Percentiles rank a stretch among this genome's conserved stretches.
phyloP scores from a whole-genome alignment of 176 grass and related monocot species.

The Triticum dicoccoides region DNA sequence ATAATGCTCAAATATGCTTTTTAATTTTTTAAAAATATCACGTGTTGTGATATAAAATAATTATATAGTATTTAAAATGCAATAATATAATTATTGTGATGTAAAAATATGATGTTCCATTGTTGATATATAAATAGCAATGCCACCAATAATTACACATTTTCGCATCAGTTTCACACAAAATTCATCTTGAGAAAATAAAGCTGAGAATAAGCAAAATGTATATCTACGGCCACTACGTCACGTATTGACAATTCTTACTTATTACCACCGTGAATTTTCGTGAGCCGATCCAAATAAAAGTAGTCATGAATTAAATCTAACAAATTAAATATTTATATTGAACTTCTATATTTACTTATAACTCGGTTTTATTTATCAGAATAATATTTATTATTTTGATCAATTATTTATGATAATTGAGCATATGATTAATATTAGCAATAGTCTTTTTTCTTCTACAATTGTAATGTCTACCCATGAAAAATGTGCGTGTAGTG shows the following conservation, averaged over 20 bases:
- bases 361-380: not conserved
- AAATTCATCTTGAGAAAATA: too few species aligned
- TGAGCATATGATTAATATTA: not conserved
- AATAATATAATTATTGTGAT: too few species aligned
- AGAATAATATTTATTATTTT: not conserved
- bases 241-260: too few species aligned
- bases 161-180: too few species aligned
- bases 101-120: rapidly evolving
- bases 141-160: too few species aligned
- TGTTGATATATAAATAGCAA: too few species aligned
- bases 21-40: too few species aligned
- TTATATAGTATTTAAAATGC: too few species aligned
- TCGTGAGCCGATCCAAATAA: not conserved
- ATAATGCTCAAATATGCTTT: too few species aligned
- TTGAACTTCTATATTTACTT: not conserved
- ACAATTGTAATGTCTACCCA: not conserved
- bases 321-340: not conserved
- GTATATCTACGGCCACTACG: rapidly evolving
- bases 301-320: rapidly evolving
- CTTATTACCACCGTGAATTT: too few species aligned
- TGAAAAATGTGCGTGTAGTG: not conserved
- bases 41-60: too few species aligned
- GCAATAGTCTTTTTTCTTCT: not conserved
- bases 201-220: too few species aligned
- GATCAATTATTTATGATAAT: not conserved